phyloP scores from a whole-genome alignment of 208 protist genomes.

The Spongospora subterranea region DNA sequence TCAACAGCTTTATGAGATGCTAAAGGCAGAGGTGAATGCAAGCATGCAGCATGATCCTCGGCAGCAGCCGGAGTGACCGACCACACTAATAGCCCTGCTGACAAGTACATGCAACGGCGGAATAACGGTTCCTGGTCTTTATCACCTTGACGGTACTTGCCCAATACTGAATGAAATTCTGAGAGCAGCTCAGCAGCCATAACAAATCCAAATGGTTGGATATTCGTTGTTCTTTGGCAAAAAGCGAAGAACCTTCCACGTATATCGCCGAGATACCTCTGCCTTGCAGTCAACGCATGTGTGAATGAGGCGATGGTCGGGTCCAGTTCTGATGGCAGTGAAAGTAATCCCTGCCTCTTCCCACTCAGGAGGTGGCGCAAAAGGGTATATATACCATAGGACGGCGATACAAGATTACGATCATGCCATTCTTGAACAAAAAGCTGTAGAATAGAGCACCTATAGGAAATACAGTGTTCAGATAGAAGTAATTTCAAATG shows the following conservation, averaged over 20 bases:
- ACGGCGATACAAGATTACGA: not conserved
- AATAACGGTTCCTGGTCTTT: not conserved
- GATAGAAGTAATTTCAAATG: not conserved
- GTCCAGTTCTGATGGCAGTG: not conserved
- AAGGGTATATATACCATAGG: not conserved
- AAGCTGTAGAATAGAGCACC: not conserved
- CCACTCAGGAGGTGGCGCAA: not conserved
- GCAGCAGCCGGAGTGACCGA: not conserved
- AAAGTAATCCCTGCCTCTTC: not conserved
- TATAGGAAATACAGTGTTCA: not conserved
- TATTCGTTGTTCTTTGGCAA: slow-evolving; percentile 1
- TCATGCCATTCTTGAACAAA: slow-evolving; percentile 45
- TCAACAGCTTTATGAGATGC: not conserved
- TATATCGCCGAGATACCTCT: slow-evolving; percentile 24
- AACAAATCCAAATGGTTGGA: not conserved
- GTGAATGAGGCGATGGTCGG: not conserved
- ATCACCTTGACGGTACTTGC: not conserved
- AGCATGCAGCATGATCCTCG: not conserved
- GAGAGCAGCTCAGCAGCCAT: slow-evolving; percentile 6
- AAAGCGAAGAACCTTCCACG: slow-evolving; percentile 4
- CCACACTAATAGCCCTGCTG: not conserved
- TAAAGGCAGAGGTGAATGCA: not conserved
- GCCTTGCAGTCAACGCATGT: not conserved
- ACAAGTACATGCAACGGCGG: not conserved
- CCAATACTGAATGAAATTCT: not conserved